Base-by-base conservation (phyloP, 2,329 filamentous ascomycete genomes). In the Incumbomyces lentus region DNA sequence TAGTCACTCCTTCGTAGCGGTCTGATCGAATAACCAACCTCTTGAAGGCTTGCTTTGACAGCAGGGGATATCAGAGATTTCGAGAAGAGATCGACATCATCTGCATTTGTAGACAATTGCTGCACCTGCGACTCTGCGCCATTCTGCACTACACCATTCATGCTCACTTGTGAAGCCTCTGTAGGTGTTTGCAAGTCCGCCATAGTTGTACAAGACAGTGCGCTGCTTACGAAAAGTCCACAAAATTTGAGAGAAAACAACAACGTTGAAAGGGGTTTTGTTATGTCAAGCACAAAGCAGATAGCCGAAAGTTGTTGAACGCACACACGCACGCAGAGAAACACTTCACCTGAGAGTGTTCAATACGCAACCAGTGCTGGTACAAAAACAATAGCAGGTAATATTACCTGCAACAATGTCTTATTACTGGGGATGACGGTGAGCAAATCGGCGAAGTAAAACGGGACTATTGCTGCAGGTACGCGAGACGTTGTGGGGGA, bases 1-100 rank as follows among this genome's bases (percentile, higher is more conserved):
- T 82, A 95, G 68, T 98, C 92, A 58, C 74, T 75, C 56, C 78
- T 78, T 58, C 82, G 79, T 41, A 96, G 74, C 0, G 90, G 81
- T 19, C 92, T 87, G 60, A 94, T 77, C 22, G 73, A 78, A 73
- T 96, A 96, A 59, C 84, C 82, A 11, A 45, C 42, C 57, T 81
- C 71, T 36, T 92, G 90, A 0, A 96, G 80, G 14, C 73, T 74
- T 34, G 80, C 71, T 50, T 79, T 69, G 56, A 95, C 84, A 45
- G 77, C 71, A 16, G 85, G 78, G 18, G 86, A 87, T 65, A 96
- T 82, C 60, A 95, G 81, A 51, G 79, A 69, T 52, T 76, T 62
- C 48, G 82, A 76, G 74, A 95, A 95, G 64, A 95, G 84, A 31
- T 79, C 82, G 22, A 59, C 52, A 40, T 70, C 63, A 46, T 58